Evolutionary conservation across 1,284 basidiomycete species (phyloP).

Genomic region (Trametes pubescens): DNA sequence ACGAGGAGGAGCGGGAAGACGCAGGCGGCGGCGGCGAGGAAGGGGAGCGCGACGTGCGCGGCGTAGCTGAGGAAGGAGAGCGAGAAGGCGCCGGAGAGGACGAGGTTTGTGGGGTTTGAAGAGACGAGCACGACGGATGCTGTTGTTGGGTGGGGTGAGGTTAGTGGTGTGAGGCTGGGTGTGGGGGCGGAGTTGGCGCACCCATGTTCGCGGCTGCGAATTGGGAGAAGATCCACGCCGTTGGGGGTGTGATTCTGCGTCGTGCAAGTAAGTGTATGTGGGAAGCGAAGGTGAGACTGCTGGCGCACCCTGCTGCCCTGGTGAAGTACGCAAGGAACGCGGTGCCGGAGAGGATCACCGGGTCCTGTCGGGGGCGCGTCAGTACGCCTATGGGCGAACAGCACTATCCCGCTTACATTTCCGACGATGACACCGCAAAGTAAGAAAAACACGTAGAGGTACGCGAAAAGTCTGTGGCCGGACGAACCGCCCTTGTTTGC

Average conservation of each 20-base stretch:
- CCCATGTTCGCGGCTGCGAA: conserved; percentile 85
- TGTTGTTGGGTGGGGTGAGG: conserved; percentile 20
- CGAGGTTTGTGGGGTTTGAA: conserved; percentile 73
- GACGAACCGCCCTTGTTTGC: conserved; percentile 78
- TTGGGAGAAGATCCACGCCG: conserved; percentile 74
- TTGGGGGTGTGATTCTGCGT: conserved; percentile 58
- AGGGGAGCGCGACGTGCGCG: conserved; percentile 75
- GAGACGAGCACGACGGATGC: conserved; percentile 60
- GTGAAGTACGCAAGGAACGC: conserved; percentile 90
- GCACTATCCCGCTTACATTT: conserved; percentile 58
- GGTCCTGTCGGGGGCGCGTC: conserved; percentile 57
- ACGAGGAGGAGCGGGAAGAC: conserved; percentile 60
- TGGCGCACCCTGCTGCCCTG: conserved; percentile 63
- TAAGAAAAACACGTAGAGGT: conserved; percentile 51
- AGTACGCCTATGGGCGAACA: too few species aligned
- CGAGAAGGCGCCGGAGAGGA: conserved; percentile 69
- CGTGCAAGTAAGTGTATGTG: background rate
- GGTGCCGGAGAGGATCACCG: conserved; percentile 86
- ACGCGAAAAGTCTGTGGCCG: conserved; percentile 71
- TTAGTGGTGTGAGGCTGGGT: background rate
- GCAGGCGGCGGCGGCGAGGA: conserved; percentile 65
- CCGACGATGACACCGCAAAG: conserved; percentile 83
- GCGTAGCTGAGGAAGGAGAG: conserved; percentile 53
- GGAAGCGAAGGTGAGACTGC: background rate
- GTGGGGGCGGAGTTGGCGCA: conserved; percentile 39